Evolutionary conservation across 441 rosid species (phyloP).

Genomic region (Dalechampia spathulata): DNA sequence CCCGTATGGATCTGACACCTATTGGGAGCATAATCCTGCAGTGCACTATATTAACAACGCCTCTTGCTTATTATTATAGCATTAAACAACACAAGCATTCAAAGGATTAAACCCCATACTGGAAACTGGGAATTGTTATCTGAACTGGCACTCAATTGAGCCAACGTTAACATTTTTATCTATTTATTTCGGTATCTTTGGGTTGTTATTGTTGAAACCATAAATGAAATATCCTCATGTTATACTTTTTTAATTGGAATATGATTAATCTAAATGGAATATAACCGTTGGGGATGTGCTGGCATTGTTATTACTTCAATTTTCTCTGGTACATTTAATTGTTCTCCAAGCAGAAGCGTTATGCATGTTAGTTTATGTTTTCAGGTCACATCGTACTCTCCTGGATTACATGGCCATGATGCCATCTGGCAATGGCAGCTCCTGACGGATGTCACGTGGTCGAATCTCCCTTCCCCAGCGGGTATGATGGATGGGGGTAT

Average conservation of each 20-base stretch:
- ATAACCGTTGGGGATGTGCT: neutral
- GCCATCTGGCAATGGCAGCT: conserved; percentile 98
- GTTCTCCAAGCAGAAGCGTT: neutral
- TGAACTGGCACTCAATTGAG: neutral
- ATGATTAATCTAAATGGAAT: neutral
- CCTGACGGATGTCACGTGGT: conserved; percentile 88
- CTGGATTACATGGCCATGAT: conserved; percentile 78
- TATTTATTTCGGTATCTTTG: neutral
- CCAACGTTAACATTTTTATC: neutral
- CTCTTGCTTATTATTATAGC: no score
- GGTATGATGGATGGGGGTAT: conserved; percentile 75
- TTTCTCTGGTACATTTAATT: neutral
- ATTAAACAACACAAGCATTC: no score
- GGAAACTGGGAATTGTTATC: neutral
- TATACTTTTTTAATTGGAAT: neutral
- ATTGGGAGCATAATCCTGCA: no score
- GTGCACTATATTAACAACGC: no score
- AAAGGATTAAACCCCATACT: no score
- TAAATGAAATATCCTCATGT: neutral
- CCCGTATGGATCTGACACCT: no score
- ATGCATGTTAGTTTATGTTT: conserved; percentile 4
- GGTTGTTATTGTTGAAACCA: neutral
- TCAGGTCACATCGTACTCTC: conserved; percentile 90
- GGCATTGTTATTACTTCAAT: neutral
- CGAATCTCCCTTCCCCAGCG: conserved; percentile 87